Base-by-base conservation (phyloP, 805 yeast genomes). In the Hagleromyces aurorensis region DNA sequence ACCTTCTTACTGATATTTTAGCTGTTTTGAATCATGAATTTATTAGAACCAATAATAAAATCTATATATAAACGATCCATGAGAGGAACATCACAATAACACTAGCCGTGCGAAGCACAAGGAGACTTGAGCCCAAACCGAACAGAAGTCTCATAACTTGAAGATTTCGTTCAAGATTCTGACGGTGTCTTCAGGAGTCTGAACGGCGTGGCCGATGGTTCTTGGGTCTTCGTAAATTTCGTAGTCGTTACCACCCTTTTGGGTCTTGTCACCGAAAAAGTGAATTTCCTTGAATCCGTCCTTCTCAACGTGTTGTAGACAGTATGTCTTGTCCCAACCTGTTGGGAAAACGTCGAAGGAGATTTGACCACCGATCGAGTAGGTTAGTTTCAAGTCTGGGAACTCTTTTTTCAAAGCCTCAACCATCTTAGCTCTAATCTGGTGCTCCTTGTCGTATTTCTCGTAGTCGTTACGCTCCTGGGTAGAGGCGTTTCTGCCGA, bases 261-360 rank as follows among this genome's bases (percentile, higher is more conserved):
- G 81, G 44, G 95, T 72, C 73, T 91, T 91, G 73, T 91, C 99
- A 66, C 99, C 98, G 57, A 91, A 91, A 77, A 91, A 91, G 69
- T 91, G 97, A 52, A 91, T 85, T 49, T 75, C 71, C 53, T 76
- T 70, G 68, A 87, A 91, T 44, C 80, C 76, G 64, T 89, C 96
- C 37, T 69, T 62, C 52, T 65, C 84, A 49, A 91, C 87, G 64
- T 89, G 98, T 64, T 80, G 86, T 58, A 91, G 74, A 64, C 94
- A 84, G 70, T 89, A 91, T 40, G 99, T 91, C 75, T 91, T 91
- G 66, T 91, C 99, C 99, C 99, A 91, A 56, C 99, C 98, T 42
- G 96, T 84, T 69, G 99, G 99, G 89, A 91, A 91, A 43, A 91
- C 97, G 55, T 91, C 99, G 53, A 91, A 91, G 19, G 97, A 89